Evolutionary conservation across 202 grass and related monocot species (phyloP).

Genomic region (Elaeis oleifera): DNA sequence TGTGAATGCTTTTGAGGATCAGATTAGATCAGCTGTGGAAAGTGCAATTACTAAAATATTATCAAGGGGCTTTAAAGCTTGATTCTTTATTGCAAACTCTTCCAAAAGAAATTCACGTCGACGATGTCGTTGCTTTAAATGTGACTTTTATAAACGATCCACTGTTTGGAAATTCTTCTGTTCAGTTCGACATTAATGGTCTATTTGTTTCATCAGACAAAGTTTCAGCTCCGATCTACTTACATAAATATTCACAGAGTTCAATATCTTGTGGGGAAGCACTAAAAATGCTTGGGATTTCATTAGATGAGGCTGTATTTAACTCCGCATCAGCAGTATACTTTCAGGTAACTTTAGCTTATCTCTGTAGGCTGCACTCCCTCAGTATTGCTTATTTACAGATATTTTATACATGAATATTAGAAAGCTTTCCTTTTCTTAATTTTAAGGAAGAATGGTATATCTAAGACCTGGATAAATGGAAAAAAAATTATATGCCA

Average conservation of each 20-base stretch:
- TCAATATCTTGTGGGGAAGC: conserved; percentile 39
- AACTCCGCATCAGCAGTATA: conserved; percentile 67
- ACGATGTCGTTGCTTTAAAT: conserved; percentile 61
- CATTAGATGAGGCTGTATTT: conserved; percentile 77
- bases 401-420: too few relatives aligned
- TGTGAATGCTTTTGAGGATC: conserved; percentile 64
- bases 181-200: conserved; percentile 88
- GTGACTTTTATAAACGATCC: conserved; percentile 80
- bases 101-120: conserved; percentile 77
- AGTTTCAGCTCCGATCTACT: conserved; percentile 10
- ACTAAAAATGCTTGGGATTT: conserved; percentile 87
- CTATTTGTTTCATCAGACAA: conserved; percentile 56
- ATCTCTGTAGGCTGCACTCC: too few relatives aligned
- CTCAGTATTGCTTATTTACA: too few relatives aligned
- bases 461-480: too few relatives aligned
- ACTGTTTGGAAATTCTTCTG: conserved; percentile 56
- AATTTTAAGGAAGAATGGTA: too few relatives aligned
- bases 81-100: conserved; percentile 63
- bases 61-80: conserved; percentile 52
- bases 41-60: conserved; percentile 73
- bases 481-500: too few relatives aligned
- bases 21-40: conserved; percentile 76
- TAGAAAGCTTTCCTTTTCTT: too few relatives aligned
- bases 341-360: conserved; percentile 50
- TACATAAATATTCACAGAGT: conserved; percentile 28